Evolutionary conservation across 2,329 filamentous ascomycete genomes (phyloP), one percentile per base, ranked within the genome.

Genomic region (Penicillium paneum): DNA sequence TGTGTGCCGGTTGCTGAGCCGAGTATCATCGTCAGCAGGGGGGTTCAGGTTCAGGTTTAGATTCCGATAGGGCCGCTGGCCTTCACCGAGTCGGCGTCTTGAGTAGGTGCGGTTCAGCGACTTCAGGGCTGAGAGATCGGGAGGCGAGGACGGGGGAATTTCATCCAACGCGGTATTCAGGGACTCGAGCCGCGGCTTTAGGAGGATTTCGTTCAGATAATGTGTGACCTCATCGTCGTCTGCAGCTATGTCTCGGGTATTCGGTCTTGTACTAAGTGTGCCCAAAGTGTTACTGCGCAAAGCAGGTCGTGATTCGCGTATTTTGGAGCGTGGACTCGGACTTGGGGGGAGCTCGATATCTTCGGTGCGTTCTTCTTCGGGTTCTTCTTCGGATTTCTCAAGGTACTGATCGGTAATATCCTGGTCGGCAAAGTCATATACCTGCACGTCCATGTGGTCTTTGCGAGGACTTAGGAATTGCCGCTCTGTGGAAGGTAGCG

Each of bases 321-420:
- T 60, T 53, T 73, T 73, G 28, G 67, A 70, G 7, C 66, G 70
- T 26, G 67, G 69, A 48, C 69, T 72, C 31, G 71, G 71, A 42
- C 71, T 73, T 10, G 66, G 66, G 7, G 71, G 71, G 35, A 63
- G 61, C 6, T 71, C 70, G 1, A 67, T 54, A 32, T 72, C 70
- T 6, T 65, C 64, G 3, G 64, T 70, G 15, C 61, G 64, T n/a
- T 71, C 66, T 31, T 59, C 54, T 15, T 57, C 54, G 15, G 62
- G 64, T n/a, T 71, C 66, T 31, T 59, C 54, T 15, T 57, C 54
- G 7, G 58, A 40, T 24, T 62, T 60, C 6, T 58, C 61, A 21
- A 62, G 63, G 36, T 63, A 63, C 28, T 52, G 52, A 1, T 53
- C 58, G 17, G 58, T 64, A 24, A 67, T 62, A 45, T 70, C 67